phyloP scores from a whole-genome alignment of 345 rosid genomes.

The Eucalyptus lansdowneana region DNA sequence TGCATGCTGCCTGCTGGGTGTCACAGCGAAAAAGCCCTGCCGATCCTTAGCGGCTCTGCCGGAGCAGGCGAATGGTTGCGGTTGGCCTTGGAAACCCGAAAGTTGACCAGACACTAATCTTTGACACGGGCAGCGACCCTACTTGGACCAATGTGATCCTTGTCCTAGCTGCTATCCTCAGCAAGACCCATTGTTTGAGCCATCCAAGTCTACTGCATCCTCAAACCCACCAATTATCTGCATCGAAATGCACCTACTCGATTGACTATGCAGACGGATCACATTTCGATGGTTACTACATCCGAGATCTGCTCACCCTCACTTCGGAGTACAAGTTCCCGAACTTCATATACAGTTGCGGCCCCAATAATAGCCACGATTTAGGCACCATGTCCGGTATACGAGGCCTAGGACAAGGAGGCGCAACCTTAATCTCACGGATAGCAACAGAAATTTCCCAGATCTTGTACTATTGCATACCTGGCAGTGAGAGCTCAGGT shows the following conservation, averaged over 20 bases:
- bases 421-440: background rate
- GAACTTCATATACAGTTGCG: constrained; percentile 4
- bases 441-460: background rate
- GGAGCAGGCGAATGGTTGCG: too few species aligned
- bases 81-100: too few species aligned
- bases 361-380: background rate
- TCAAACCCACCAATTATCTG: background rate
- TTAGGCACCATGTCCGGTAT: background rate
- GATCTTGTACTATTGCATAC: constrained; percentile 14
- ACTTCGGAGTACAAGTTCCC: background rate
- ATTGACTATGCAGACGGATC: background rate
- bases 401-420: background rate
- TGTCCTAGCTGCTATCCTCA: background rate
- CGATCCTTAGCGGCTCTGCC: too few species aligned
- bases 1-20: too few species aligned
- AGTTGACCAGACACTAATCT: too few species aligned
- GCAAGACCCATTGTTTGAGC: background rate
- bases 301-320: constrained; percentile 4
- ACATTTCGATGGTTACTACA: background rate
- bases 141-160: constrained; percentile 4
- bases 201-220: constrained; percentile 7
- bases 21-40: too few species aligned
- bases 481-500: background rate
- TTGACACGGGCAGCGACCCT: background rate
- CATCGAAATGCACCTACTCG: background rate